Evolutionary conservation across 2,329 filamentous ascomycete genomes (phyloP).

Genomic region (Diaporthe citrichinensis): DNA sequence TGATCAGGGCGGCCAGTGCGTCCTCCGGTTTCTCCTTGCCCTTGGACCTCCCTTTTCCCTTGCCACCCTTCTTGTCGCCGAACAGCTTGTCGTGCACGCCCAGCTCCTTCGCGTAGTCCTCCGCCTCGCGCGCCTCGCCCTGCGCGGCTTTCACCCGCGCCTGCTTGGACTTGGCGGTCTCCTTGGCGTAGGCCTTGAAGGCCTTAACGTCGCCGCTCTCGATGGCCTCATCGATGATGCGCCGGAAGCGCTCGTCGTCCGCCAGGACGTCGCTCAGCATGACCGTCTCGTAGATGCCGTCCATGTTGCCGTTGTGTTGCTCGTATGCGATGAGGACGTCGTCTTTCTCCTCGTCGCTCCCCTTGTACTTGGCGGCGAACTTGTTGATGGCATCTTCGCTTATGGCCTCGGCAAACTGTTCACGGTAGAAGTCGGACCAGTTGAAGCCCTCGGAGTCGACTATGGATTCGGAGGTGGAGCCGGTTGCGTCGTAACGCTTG

Average conservation of each 20-base stretch:
- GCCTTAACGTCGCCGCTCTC: constrained; percentile 74
- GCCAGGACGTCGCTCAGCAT: constrained; percentile 88
- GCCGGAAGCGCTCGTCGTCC: constrained; percentile 88
- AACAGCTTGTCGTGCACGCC: constrained; percentile 81
- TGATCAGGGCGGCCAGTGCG: constrained; percentile 79
- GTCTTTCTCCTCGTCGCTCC: constrained; percentile 85
- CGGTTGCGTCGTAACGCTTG: constrained; percentile 89
- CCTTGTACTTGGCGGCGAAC: constrained; percentile 85
- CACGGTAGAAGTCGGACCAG: constrained; percentile 91
- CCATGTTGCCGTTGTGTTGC: constrained; percentile 80
- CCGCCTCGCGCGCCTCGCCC: constrained; percentile 80
- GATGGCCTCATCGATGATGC: constrained; percentile 87
- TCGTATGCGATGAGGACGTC: constrained; percentile 85
- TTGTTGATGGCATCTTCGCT: constrained; percentile 80
- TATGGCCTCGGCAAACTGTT: constrained; percentile 84
- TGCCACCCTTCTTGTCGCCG: constrained; percentile 60
- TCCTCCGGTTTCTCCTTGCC: constrained; percentile 43
- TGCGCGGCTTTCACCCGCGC: constrained; percentile 73
- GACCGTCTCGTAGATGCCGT: constrained; percentile 82
- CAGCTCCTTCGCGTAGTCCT: constrained; percentile 80
- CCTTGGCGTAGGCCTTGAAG: constrained; percentile 79
- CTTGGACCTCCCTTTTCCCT: constrained; percentile 48
- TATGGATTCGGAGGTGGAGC: constrained; percentile 87
- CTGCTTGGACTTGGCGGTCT: constrained; percentile 76
- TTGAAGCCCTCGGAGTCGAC: constrained; percentile 85